Percentiles rank a stretch among this genome's conserved stretches.
Conservation (phyloP, 148 eudicot genomes). For the Fagopyrum homotropicum region DNA sequence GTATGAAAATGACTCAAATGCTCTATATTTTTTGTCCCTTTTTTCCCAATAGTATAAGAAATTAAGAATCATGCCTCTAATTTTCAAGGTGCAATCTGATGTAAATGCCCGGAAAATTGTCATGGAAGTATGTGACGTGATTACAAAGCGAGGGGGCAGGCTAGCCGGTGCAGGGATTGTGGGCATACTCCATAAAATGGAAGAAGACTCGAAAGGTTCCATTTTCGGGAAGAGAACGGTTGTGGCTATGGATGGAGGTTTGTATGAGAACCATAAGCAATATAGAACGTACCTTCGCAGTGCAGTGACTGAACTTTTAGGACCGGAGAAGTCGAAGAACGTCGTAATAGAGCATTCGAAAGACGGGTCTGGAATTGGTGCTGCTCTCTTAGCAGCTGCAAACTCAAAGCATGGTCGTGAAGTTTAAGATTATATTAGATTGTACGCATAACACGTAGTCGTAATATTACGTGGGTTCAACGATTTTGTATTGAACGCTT, state of each 20-base stretch:
- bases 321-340: slow-evolving; percentile 36
- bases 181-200: slow-evolving; percentile 61
- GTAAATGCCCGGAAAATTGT: slow-evolving; percentile 37
- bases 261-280: slow-evolving; percentile 67
- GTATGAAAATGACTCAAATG: neutral
- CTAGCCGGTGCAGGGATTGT: slow-evolving; percentile 78
- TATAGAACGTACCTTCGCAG: slow-evolving; percentile 52
- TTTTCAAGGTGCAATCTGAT: slow-evolving; percentile 39
- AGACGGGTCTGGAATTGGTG: slow-evolving; percentile 87
- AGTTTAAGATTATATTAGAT: slow-evolving; percentile 11
- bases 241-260: slow-evolving; percentile 86
- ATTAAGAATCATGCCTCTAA: neutral
- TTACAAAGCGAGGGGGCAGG: slow-evolving; percentile 62
- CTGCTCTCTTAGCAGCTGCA: slow-evolving; percentile 76
- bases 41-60: neutral
- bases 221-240: slow-evolving; percentile 55
- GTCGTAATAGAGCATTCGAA: slow-evolving; percentile 58
- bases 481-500: neutral
- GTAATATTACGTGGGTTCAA: neutral
- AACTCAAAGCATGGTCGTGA: slow-evolving; percentile 46
- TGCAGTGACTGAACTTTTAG: slow-evolving; percentile 57
- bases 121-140: slow-evolving; percentile 56
- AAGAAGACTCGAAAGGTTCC: slow-evolving; percentile 20
- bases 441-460: neutral
- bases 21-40: neutral